Evolutionary conservation across 345 rosid species (phyloP).

Genomic region (Hypericum perforatum): DNA sequence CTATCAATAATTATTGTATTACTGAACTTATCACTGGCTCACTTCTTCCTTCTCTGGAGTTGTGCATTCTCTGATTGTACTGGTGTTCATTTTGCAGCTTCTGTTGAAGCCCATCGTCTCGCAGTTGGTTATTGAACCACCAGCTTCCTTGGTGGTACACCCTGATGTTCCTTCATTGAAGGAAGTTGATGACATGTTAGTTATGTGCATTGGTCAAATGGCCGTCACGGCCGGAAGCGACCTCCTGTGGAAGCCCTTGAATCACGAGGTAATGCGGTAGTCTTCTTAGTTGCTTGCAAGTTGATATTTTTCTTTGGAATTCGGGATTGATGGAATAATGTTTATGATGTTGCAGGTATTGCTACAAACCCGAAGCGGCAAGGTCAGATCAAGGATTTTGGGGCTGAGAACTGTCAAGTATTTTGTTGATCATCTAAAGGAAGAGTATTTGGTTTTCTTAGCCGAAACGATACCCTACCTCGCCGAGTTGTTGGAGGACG

Average conservation of each 20-base stretch:
- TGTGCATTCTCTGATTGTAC: slow-evolving; percentile 6
- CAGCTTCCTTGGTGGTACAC: slow-evolving; percentile 43
- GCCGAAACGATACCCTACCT: slow-evolving; percentile 88
- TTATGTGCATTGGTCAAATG: slow-evolving; percentile 85
- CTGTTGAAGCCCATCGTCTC: slow-evolving; percentile 71
- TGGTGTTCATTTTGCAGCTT: slow-evolving; percentile 39
- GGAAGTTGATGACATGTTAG: slow-evolving; percentile 68
- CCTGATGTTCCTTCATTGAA: slow-evolving; percentile 45
- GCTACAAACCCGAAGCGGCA: slow-evolving; percentile 88
- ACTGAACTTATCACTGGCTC: background rate
- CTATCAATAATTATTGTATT: background rate
- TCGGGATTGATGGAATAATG: background rate
- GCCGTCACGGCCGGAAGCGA: slow-evolving; percentile 81
- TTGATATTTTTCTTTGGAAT: too few relatives aligned
- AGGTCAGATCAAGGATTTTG: slow-evolving; percentile 55
- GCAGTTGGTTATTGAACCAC: slow-evolving; percentile 63
- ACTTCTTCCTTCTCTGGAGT: background rate
- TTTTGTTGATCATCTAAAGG: slow-evolving; percentile 69
- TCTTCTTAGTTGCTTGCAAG: background rate
- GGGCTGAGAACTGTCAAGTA: slow-evolving; percentile 66
- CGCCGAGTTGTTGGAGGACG: slow-evolving; percentile 79
- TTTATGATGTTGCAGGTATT: slow-evolving; percentile 40
- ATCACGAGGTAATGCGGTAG: slow-evolving; percentile 62
- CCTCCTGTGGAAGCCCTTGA: slow-evolving; percentile 84
- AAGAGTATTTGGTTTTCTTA: slow-evolving; percentile 69